Percentiles rank a stretch among this genome's conserved stretches.
Evolutionary conservation across 805 yeast genomes (phyloP).

Genomic region (Brettanomyces anomalus): DNA sequence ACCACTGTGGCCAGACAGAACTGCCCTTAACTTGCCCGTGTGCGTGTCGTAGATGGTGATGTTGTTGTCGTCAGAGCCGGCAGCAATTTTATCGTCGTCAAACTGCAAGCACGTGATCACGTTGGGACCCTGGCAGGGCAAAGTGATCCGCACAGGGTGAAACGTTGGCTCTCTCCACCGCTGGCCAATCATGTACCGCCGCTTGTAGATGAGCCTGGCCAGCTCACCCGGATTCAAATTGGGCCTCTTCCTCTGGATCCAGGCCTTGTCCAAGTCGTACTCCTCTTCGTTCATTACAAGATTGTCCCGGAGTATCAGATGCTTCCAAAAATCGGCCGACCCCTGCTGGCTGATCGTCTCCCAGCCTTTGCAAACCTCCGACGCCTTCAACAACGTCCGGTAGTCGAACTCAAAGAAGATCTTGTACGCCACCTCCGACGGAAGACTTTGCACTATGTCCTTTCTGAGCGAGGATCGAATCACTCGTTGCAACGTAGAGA

Average conservation of each 20-base stretch:
- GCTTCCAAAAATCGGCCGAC: conserved; percentile 58
- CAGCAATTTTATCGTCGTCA: conserved; percentile 81
- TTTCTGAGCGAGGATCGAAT: conserved; percentile 52
- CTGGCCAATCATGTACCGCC: conserved; percentile 44
- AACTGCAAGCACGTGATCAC: conserved; percentile 95
- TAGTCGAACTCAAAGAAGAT: conserved; percentile 60
- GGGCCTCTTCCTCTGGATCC: conserved; percentile 8
- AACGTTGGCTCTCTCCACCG: conserved; percentile 78
- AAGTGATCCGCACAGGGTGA: conserved; percentile 57
- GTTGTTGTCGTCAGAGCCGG: conserved; percentile 84
- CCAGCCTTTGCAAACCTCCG: conserved; percentile 68
- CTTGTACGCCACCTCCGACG: conserved; percentile 61
- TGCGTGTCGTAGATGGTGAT: conserved; percentile 74
- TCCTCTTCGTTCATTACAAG: conserved; percentile 38
- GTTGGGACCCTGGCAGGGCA: conserved; percentile 61
- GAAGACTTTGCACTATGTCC: conserved; percentile 64
- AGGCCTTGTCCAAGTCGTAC: conserved; percentile 27
- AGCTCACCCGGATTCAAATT: conserved; percentile 8
- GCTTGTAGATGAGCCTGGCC: conserved; percentile 40
- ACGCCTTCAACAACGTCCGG: conserved; percentile 47
- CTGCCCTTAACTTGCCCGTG: conserved; percentile 55
- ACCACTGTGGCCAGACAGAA: conserved; percentile 84
- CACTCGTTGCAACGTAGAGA: conserved; percentile 48
- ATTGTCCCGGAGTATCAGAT: conserved; percentile 52
- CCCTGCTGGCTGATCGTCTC: conserved; percentile 49